Base-by-base conservation (phyloP, 768 basidiomycete genomes). In the Pisolithus orientalis region DNA sequence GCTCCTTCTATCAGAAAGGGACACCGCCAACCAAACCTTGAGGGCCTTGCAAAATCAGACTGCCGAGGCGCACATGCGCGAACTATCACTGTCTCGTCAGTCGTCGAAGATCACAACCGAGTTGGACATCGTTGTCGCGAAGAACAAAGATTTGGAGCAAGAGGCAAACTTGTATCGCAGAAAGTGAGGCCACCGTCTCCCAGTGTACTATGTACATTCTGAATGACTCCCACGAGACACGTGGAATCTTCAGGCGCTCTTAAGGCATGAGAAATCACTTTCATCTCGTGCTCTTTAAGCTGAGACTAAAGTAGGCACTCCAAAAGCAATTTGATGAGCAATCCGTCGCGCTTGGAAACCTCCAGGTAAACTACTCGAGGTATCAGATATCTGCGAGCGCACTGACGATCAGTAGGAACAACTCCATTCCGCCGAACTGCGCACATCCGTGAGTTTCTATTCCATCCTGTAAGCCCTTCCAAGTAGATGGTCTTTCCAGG, bases 311-410 rank as follows among this genome's bases (percentile, higher is more conserved):
- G 17, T 53, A 80, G 75, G 64, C 73, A 37, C 67, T 83, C 14
- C 78, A 84, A 59, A 82, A 85, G 50, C 75, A 82, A 25, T 79
- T 78, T 49, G 83, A 85, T 11, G 75, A 80, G 14, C 82, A 84
- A 56, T 63, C 73, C 1, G 66, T 78, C 6, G 78, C 76, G 5
- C 63, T 74, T 17, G 79, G 73, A 2, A 80, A 84, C 58, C 55
- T 79, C 11, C 81, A 79, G 65, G 78, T 76, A 55, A 59, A 37
- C 11, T 50, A 21, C 38, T 11, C 29, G 28, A 0, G 2, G 10
- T 39, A 17, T 44, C 44, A 10, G 51, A 28, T 27, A 28, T 37
- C 25, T 6, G 13, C 37, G 45, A 34, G 13, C 13, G n/a, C 24
- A 49, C 39, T 29, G 40, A 6, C 25, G 48, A 32, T 1, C 34